These are phyloP conservation scores for Conidiobolus coronatus DNA, from an alignment of 371 early-diverging fungal species.

Conservation along the genomic window DNA sequence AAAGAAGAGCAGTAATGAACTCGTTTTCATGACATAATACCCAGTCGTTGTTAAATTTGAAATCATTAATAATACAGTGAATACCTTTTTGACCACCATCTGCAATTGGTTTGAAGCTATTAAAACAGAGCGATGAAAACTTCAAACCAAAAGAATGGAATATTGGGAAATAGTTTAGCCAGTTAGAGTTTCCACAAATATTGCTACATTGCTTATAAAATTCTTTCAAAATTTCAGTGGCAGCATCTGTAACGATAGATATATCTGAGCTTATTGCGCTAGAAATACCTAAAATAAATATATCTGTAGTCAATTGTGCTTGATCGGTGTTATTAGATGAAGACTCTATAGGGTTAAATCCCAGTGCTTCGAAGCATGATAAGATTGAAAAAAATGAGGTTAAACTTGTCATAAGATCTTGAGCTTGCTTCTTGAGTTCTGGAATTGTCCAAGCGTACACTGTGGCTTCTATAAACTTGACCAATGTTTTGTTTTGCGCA, in stretches of 20 bases:
- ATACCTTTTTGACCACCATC: conserved; percentile 82
- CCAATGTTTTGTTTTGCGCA: too few species aligned
- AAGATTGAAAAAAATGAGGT: conserved; percentile 25
- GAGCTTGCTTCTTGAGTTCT: too few species aligned
- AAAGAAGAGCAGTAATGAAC: conserved; percentile 75
- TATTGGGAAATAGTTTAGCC: conserved; percentile 12
- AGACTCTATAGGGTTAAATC: too few species aligned
- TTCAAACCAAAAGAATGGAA: conserved; percentile 53
- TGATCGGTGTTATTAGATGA: too few species aligned
- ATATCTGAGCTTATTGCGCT: too few species aligned
- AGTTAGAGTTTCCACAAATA: background rate
- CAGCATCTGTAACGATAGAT: too few species aligned
- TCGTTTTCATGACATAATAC: conserved; percentile 78
- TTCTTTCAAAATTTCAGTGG: background rate
- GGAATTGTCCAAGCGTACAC: too few species aligned
- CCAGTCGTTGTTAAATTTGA: conserved; percentile 72
- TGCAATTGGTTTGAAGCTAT: conserved; percentile 62
- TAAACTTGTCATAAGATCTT: conserved; percentile 37
- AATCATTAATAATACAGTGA: conserved; percentile 45
- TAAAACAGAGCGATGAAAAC: conserved; percentile 67
- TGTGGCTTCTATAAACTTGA: too few species aligned
- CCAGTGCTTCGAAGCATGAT: too few species aligned
- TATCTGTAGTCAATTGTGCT: too few species aligned
- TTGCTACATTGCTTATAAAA: background rate
- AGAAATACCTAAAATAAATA: too few species aligned